Percentiles rank a stretch among this genome's conserved stretches.
phyloP scores from a whole-genome alignment of 192 early-diverging fungal species.

The Paraglomus brasilianum region DNA sequence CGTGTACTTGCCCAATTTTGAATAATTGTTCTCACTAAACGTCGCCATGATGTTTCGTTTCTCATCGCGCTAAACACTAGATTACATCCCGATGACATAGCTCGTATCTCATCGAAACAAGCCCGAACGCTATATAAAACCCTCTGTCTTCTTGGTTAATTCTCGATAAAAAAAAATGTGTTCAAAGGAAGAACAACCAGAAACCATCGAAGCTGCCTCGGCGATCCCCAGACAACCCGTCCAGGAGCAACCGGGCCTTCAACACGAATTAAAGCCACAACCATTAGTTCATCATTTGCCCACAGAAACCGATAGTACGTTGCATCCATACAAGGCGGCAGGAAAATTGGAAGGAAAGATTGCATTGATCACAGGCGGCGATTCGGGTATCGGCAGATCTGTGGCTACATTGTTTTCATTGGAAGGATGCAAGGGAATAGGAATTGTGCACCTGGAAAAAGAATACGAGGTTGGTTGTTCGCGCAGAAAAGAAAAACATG shows the following conservation, averaged over 20 bases:
- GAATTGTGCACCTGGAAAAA: constrained; percentile 52
- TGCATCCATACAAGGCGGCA: constrained; percentile 45
- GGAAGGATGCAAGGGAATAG: constrained; percentile 49
- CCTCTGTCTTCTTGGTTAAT: too few relatives aligned
- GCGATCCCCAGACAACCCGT: background rate
- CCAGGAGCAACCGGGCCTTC: constrained; percentile 39
- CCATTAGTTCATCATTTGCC: constrained; percentile 48
- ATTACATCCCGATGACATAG: too few relatives aligned
- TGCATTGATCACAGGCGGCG: constrained; percentile 49
- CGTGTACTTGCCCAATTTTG: too few relatives aligned
- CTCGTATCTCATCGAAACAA: too few relatives aligned
- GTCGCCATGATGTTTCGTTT: too few relatives aligned
- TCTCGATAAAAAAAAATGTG: too few relatives aligned
- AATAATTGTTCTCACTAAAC: too few relatives aligned
- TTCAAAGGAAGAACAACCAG: background rate
- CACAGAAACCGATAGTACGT: constrained; percentile 30
- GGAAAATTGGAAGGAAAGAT: constrained; percentile 49
- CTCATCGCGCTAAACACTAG: too few relatives aligned
- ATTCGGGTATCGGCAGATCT: constrained; percentile 53
- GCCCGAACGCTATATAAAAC: too few relatives aligned
- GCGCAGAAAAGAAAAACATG: too few relatives aligned
- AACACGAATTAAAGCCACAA: constrained; percentile 44
- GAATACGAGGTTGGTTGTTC: too few relatives aligned
- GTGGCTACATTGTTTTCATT: constrained; percentile 52
- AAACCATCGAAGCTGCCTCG: background rate